Conservation (phyloP, 2,329 filamentous ascomycete species). For the Pezicula carpinea region DNA sequence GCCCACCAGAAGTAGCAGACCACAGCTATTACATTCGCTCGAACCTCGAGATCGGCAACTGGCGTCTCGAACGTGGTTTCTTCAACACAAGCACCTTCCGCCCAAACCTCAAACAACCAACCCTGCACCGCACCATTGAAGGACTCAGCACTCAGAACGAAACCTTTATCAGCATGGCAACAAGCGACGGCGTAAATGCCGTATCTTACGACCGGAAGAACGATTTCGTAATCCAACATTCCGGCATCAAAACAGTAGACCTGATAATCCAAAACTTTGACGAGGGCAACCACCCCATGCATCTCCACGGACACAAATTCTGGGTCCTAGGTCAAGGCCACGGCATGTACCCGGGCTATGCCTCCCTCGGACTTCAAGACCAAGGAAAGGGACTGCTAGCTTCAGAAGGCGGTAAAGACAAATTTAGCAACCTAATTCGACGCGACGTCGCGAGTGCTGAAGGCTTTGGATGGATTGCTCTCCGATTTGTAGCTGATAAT, state of each 20-base stretch:
- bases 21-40: conserved; percentile 49
- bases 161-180: conserved; percentile 38
- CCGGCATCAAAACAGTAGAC: conserved; percentile 57
- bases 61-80: conserved; percentile 52
- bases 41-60: conserved; percentile 56
- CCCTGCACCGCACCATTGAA: conserved; percentile 44
- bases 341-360: conserved; percentile 48
- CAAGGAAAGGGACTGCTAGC: conserved; percentile 21
- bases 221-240: conserved; percentile 61
- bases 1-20: conserved; percentile 42
- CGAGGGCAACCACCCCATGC: conserved; percentile 64
- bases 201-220: conserved; percentile 37
- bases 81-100: conserved; percentile 54
- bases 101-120: conserved; percentile 41
- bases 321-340: conserved; percentile 59
- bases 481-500: conserved; percentile 52
- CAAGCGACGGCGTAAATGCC: conserved; percentile 46
- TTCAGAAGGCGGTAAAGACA: conserved; percentile 29
- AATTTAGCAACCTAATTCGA: conserved; percentile 37
- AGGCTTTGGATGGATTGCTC: conserved; percentile 48
- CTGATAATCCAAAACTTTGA: conserved; percentile 76
- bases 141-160: conserved; percentile 39
- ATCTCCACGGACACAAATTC: conserved; percentile 74
- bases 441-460: conserved; percentile 49
- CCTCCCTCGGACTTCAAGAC: conserved; percentile 32